A percentile compares a stretch with the other conserved stretches of the same genome.
phyloP scores from a whole-genome alignment of 352 stramenopile species.

The Pythium chondricola region DNA sequence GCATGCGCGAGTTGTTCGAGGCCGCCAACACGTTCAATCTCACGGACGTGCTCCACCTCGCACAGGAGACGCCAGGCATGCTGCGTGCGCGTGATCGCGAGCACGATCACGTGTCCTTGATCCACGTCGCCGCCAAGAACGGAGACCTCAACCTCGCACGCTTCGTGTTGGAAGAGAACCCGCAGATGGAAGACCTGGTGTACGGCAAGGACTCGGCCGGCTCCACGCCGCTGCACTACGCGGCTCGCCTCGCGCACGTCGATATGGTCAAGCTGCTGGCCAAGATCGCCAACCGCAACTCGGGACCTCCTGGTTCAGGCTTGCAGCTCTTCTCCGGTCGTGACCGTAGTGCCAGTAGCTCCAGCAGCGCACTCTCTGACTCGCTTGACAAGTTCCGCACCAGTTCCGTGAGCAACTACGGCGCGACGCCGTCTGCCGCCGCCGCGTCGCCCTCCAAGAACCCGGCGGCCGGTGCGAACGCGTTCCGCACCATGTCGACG shows the following conservation, averaged over 20 bases:
- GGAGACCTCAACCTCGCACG: constrained; percentile 75
- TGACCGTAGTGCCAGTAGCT: constrained; percentile 58
- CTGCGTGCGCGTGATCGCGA: constrained; percentile 67
- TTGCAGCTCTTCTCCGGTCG: constrained; percentile 39
- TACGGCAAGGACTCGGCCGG: constrained; percentile 70
- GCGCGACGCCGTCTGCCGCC: constrained; percentile 10
- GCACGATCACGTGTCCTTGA: constrained; percentile 80
- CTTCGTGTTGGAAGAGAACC: constrained; percentile 78
- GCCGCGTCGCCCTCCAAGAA: constrained; percentile 17
- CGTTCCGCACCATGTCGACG: constrained; percentile 18
- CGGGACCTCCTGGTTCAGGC: constrained; percentile 30
- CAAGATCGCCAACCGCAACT: constrained; percentile 83
- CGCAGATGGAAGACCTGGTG: constrained; percentile 80
- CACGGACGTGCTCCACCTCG: constrained; percentile 73
- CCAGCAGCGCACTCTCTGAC: constrained; percentile 44
- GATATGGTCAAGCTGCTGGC: constrained; percentile 84
- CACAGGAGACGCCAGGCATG: constrained; percentile 76
- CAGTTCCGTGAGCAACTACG: constrained; percentile 18
- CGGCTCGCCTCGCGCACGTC: constrained; percentile 59
- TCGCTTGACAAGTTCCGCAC: constrained; percentile 48
- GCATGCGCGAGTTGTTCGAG: constrained; percentile 69
- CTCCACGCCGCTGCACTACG: constrained; percentile 84
- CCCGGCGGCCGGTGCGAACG: not conserved
- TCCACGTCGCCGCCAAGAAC: constrained; percentile 87
- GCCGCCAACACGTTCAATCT: constrained; percentile 74